A percentile compares a stretch with the other conserved stretches of the same genome.
Conservation (phyloP, 1,284 basidiomycete genomes). For the Ustilago trichophora region DNA sequence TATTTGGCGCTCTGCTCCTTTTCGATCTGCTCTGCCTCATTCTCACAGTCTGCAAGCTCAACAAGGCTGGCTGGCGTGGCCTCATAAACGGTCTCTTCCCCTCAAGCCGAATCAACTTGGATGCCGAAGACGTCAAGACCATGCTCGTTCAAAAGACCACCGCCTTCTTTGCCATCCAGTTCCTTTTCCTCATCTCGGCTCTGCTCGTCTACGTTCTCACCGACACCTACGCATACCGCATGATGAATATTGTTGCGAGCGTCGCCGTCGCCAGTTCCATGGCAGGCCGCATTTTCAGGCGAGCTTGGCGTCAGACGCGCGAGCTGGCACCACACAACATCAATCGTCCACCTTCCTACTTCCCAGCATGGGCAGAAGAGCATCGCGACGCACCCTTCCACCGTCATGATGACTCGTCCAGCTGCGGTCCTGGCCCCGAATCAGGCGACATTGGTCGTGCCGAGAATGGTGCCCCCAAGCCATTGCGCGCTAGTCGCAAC, state of each 20-base stretch:
- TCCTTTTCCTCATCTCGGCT: slow-evolving; percentile 47
- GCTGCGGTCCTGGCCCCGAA: slow-evolving; percentile 2
- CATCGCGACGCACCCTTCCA: slow-evolving; percentile 13
- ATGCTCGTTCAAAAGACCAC: slow-evolving; percentile 59
- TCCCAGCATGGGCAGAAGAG: slow-evolving; percentile 49
- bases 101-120: slow-evolving; percentile 22
- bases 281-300: slow-evolving; percentile 56
- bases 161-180: slow-evolving; percentile 52
- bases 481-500: neutral
- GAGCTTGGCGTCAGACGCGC: slow-evolving; percentile 54
- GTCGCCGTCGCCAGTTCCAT: slow-evolving; percentile 50
- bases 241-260: slow-evolving; percentile 56
- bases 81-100: slow-evolving; percentile 43
- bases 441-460: neutral
- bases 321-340: slow-evolving; percentile 41
- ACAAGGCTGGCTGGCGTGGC: slow-evolving; percentile 52
- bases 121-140: slow-evolving; percentile 51
- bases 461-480: neutral
- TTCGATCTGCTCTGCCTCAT: slow-evolving; percentile 51
- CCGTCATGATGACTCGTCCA: slow-evolving; percentile 2
- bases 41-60: slow-evolving; percentile 54
- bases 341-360: slow-evolving; percentile 53
- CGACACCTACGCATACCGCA: slow-evolving; percentile 32
- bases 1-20: slow-evolving; percentile 39
- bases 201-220: slow-evolving; percentile 45